Conservation (phyloP, 257 asterid genomes). For the Vinca minor region DNA sequence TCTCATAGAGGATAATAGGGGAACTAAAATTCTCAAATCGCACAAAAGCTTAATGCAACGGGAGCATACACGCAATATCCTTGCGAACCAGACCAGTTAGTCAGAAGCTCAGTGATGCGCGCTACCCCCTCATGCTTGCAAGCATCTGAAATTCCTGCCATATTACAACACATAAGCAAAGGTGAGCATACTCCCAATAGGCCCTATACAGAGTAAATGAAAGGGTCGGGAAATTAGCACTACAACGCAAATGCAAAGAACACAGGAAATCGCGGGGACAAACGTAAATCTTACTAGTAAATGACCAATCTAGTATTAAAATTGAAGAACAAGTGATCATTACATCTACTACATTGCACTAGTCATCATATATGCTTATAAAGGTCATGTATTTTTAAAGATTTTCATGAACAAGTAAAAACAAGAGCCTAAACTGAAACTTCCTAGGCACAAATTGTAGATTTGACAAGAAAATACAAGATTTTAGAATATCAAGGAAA, state of each 20-base stretch:
- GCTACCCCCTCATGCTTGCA: conserved; percentile 44
- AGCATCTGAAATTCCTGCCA: conserved; percentile 56
- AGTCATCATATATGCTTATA: background rate
- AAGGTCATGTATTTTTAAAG: background rate
- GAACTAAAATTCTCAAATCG: background rate
- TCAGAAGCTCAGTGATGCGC: conserved; percentile 52
- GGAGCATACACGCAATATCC: conserved; percentile 80
- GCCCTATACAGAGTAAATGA: background rate
- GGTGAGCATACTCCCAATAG: background rate
- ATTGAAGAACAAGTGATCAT: background rate
- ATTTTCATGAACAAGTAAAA: background rate
- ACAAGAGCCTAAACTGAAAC: background rate
- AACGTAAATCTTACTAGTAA: too few relatives aligned
- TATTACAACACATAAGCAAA: background rate
- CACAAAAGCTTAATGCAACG: background rate
- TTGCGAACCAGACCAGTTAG: conserved; percentile 47
- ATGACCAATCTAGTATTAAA: background rate
- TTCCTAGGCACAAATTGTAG: background rate
- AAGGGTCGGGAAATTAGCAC: background rate
- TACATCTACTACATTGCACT: background rate
- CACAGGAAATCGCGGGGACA: background rate
- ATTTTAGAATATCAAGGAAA: background rate
- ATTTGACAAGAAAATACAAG: background rate
- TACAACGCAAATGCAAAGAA: background rate
- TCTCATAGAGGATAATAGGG: background rate